Evolutionary conservation across 495 filamentous ascomycete species (phyloP).

Genomic region (Penicillium pancosmium): DNA sequence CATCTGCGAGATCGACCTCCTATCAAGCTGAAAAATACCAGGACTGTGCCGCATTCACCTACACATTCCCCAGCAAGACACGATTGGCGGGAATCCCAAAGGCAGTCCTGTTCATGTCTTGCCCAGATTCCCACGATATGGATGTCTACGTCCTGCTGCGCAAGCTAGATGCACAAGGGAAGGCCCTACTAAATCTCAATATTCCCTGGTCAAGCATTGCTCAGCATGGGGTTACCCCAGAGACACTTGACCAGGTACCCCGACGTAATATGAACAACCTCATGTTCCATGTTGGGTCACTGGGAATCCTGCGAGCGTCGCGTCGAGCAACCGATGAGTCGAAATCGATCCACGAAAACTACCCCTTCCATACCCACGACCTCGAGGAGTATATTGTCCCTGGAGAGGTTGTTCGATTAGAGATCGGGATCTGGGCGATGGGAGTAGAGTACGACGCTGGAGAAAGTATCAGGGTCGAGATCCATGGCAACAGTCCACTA

Average conservation of each 20-base stretch:
- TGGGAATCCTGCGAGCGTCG: constrained; percentile 34
- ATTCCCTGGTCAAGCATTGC: constrained; percentile 20
- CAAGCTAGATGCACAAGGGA: constrained; percentile 32
- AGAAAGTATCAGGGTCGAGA: not conserved
- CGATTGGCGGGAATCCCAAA: constrained; percentile 36
- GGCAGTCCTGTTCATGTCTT: constrained; percentile 37
- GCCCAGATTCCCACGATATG: constrained; percentile 35
- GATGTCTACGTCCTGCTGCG: constrained; percentile 37
- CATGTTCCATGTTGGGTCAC: constrained; percentile 29
- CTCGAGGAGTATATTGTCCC: constrained; percentile 14
- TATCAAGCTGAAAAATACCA: not conserved
- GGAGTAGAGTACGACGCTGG: not conserved
- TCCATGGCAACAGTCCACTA: not conserved
- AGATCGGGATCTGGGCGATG: not conserved
- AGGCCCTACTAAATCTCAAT: constrained; percentile 28
- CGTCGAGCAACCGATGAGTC: constrained; percentile 21
- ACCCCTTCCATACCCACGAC: constrained; percentile 11
- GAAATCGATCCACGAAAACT: constrained; percentile 24
- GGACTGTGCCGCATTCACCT: constrained; percentile 17
- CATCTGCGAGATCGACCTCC: not conserved
- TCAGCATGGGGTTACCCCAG: not conserved
- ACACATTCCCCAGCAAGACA: constrained; percentile 27
- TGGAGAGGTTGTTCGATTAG: not conserved
- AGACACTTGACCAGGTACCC: not conserved
- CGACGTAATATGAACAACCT: constrained; percentile 9